These are phyloP conservation scores for Metarhizium guizhouense DNA, from an alignment of 2,329 filamentous ascomycete genomes.

Conservation along the genomic window DNA sequence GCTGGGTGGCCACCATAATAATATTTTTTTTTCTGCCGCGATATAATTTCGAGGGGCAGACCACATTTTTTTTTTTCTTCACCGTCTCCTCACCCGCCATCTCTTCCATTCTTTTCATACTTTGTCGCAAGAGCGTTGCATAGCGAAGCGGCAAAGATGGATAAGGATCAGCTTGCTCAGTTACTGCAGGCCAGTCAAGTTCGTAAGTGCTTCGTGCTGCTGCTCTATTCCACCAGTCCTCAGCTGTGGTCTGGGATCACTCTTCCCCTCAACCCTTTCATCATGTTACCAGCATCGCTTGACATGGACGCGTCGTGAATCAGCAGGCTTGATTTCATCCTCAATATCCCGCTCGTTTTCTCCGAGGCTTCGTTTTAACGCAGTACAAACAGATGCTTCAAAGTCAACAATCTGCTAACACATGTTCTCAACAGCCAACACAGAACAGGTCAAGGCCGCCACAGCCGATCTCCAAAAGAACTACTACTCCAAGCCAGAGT, in stretches of 20 bases:
- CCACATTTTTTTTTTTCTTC: constrained; percentile 8
- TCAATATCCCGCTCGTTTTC: not conserved
- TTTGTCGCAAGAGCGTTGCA: constrained; percentile 8
- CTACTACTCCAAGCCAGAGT: constrained; percentile 81
- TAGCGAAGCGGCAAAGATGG: constrained; percentile 21
- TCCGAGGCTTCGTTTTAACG: not conserved
- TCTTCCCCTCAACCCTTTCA: not conserved
- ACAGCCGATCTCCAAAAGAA: constrained; percentile 86
- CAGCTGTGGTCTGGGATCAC: not conserved
- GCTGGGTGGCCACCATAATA: constrained; percentile 1
- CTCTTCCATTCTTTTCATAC: constrained; percentile 3
- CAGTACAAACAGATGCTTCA: not conserved
- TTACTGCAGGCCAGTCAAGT: constrained; percentile 82
- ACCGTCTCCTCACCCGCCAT: constrained; percentile 3
- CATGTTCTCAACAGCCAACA: constrained; percentile 57
- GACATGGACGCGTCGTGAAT: not conserved
- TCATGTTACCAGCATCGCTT: not conserved
- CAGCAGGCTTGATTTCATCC: not conserved
- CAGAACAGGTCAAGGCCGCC: constrained; percentile 78
- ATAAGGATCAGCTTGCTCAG: constrained; percentile 67
- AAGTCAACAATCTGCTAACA: constrained; percentile 21
- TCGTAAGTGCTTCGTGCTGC: constrained; percentile 48
- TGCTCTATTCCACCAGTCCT: not conserved
- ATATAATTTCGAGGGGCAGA: constrained; percentile 4
- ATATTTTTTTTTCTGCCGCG: constrained; percentile 10